A percentile compares a stretch with the other conserved stretches of the same genome.
phyloP scores from a whole-genome alignment of 345 rosid species.

The Eucalyptus decipiens region DNA sequence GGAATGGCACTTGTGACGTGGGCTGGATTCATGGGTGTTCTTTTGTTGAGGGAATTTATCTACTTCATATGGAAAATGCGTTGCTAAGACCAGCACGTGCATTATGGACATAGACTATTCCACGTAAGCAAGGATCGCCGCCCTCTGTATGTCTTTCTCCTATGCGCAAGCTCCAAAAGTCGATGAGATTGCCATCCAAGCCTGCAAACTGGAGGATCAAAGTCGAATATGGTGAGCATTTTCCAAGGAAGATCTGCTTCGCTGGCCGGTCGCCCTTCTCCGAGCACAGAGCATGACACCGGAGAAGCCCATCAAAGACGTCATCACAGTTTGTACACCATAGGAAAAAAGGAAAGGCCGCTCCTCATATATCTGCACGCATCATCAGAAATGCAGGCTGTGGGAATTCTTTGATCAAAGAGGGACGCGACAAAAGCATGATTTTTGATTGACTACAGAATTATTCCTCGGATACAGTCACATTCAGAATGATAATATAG shows the following conservation, averaged over 20 bases:
- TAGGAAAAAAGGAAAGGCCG: not conserved
- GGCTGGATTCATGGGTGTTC: accelerated
- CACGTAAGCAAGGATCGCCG: no score
- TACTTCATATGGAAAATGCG: no score
- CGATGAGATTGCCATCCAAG: not conserved
- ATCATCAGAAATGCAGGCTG: not conserved
- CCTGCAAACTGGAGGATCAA: not conserved
- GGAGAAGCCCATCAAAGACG: constrained; percentile 91
- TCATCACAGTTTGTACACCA: constrained; percentile 67
- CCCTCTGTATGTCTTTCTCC: not conserved
- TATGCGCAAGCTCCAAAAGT: not conserved
- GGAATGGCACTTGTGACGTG: accelerated
- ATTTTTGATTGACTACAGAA: not conserved
- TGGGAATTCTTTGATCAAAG: not conserved
- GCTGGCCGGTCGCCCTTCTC: constrained; percentile 1
- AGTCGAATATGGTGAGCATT: not conserved
- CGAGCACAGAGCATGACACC: constrained; percentile 75
- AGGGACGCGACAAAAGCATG: not conserved
- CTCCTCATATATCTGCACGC: not conserved
- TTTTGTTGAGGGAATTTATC: no score
- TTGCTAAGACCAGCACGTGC: no score
- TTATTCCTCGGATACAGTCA: not conserved
- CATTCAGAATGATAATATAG: not conserved
- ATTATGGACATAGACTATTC: no score
- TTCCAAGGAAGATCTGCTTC: not conserved